phyloP scores from a whole-genome alignment of 2,329 filamentous ascomycete genomes.

The Stagonosporopsis vannaccii region DNA sequence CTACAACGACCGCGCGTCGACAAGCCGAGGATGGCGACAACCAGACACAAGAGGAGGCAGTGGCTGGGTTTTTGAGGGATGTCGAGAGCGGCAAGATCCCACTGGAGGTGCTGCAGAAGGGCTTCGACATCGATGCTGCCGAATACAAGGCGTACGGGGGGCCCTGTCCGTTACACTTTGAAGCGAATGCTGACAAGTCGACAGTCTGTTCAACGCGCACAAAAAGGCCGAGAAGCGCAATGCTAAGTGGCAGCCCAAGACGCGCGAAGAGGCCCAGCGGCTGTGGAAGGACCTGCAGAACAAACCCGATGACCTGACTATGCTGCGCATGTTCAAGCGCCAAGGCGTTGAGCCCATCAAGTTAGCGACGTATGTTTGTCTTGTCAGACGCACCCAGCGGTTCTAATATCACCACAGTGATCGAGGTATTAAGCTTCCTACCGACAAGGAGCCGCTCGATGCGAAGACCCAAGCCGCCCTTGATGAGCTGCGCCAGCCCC shows the following conservation, averaged over 20 bases:
- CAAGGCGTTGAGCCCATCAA: slow-evolving; percentile 45
- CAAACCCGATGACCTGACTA: slow-evolving; percentile 39
- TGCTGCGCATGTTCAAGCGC: slow-evolving; percentile 44
- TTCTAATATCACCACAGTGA: slow-evolving; percentile 27
- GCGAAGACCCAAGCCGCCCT: slow-evolving; percentile 40
- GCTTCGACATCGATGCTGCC: slow-evolving; percentile 34
- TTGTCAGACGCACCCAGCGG: background rate
- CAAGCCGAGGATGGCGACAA: slow-evolving; percentile 30
- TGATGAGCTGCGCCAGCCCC: slow-evolving; percentile 59
- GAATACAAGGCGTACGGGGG: slow-evolving; percentile 40
- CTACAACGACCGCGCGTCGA: slow-evolving; percentile 35
- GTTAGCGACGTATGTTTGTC: slow-evolving; percentile 41
- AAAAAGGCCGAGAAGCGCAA: slow-evolving; percentile 29
- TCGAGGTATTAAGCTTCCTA: slow-evolving; percentile 42
- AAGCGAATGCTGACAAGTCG: slow-evolving; percentile 20
- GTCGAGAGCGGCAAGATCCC: slow-evolving; percentile 33
- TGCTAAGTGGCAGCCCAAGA: slow-evolving; percentile 37
- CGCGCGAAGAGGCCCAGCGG: slow-evolving; percentile 37
- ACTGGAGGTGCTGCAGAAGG: slow-evolving; percentile 36
- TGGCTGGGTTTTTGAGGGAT: slow-evolving; percentile 25
- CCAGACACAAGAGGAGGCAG: slow-evolving; percentile 22
- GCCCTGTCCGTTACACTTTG: background rate
- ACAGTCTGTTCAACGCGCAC: slow-evolving; percentile 38
- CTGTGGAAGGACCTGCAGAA: slow-evolving; percentile 41
- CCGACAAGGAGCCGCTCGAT: slow-evolving; percentile 39